Percentiles rank a stretch among this genome's conserved stretches.
Evolutionary conservation across 257 asterid species (phyloP).

Genomic region (Leonotis leonurus): DNA sequence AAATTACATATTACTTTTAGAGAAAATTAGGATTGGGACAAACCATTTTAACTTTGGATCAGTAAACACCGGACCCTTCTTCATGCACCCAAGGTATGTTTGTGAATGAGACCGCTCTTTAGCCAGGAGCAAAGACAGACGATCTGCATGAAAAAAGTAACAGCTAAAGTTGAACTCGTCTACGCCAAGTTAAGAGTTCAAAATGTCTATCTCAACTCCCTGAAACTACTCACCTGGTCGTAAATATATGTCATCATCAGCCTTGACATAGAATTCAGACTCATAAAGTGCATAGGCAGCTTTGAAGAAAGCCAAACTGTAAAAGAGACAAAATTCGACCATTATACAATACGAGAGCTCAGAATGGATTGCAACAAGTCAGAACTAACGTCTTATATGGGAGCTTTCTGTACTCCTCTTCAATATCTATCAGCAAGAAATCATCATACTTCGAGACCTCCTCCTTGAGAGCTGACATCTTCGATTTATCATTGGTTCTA

Average conservation of each 20-base stretch:
- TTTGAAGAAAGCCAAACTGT: slow-evolving; percentile 91
- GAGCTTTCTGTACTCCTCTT: slow-evolving; percentile 99
- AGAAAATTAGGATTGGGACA: slow-evolving; percentile 28
- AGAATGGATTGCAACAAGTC: slow-evolving; percentile 7
- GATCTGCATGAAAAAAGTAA: slow-evolving; percentile 49
- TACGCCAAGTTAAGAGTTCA: slow-evolving; percentile 3
- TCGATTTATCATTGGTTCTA: slow-evolving; percentile 57
- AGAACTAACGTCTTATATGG: slow-evolving; percentile 97
- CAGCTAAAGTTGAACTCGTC: slow-evolving; percentile 13
- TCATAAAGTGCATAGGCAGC: slow-evolving; percentile 94
- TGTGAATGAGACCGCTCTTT: slow-evolving; percentile 93
- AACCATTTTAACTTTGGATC: slow-evolving; percentile 96
- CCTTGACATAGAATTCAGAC: slow-evolving; percentile 92
- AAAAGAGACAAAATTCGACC: slow-evolving; percentile 22
- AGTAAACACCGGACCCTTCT: slow-evolving; percentile 92
- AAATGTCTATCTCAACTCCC: slow-evolving; percentile 11
- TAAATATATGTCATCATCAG: slow-evolving; percentile 94
- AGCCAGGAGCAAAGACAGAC: slow-evolving; percentile 88
- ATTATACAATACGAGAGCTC: slow-evolving; percentile 4
- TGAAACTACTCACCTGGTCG: slow-evolving; percentile 62
- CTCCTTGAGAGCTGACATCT: slow-evolving; percentile 77
- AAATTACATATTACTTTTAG: no score
- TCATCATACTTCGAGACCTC: slow-evolving; percentile 84
- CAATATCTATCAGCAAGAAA: slow-evolving; percentile 82
- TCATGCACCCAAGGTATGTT: slow-evolving; percentile 97